Evolutionary conservation across 163 green algal species (phyloP).

Genomic region (Chlorella variabilis): DNA sequence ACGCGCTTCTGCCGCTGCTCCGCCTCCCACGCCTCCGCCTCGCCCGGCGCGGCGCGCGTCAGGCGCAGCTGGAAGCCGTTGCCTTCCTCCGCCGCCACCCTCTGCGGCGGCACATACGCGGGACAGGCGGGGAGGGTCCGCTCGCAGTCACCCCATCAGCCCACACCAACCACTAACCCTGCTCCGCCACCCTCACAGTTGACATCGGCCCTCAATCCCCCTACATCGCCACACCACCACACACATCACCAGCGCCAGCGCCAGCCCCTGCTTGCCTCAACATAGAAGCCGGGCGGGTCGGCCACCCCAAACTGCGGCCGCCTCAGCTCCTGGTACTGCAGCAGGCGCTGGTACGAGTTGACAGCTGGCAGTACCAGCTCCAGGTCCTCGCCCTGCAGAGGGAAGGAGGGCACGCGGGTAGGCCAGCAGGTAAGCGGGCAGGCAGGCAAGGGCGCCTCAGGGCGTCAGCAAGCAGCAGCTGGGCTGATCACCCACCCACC

Average conservation of each 20-base stretch:
- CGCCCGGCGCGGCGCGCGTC: background rate
- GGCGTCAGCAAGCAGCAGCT: no score
- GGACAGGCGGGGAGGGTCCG: background rate
- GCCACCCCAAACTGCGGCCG: slow-evolving; percentile 42
- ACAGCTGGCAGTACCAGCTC: slow-evolving; percentile 27
- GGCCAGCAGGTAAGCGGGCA: background rate
- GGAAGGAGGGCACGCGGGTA: background rate
- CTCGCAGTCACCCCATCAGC: background rate
- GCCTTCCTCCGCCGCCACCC: background rate
- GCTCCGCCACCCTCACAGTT: no score
- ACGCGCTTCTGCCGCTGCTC: slow-evolving; percentile 22
- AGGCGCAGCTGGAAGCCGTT: slow-evolving; percentile 3
- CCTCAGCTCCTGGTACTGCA: slow-evolving; percentile 70
- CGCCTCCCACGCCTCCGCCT: slow-evolving; percentile 29
- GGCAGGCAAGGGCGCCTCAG: background rate
- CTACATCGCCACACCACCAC: no score
- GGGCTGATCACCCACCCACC: background rate
- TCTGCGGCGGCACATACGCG: no score
- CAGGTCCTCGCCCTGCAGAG: background rate
- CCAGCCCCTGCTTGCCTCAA: background rate
- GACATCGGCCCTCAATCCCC: no score
- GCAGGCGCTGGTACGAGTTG: slow-evolving; percentile 43
- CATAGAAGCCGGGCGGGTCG: slow-evolving; percentile 60
- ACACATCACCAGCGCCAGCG: no score
- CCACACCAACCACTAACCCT: no score